Evolutionary conservation across 164 flowering plant genomes (phyloP), one percentile per base, ranked within the genome.

Genomic region (Magnolia kwangsiensis): DNA sequence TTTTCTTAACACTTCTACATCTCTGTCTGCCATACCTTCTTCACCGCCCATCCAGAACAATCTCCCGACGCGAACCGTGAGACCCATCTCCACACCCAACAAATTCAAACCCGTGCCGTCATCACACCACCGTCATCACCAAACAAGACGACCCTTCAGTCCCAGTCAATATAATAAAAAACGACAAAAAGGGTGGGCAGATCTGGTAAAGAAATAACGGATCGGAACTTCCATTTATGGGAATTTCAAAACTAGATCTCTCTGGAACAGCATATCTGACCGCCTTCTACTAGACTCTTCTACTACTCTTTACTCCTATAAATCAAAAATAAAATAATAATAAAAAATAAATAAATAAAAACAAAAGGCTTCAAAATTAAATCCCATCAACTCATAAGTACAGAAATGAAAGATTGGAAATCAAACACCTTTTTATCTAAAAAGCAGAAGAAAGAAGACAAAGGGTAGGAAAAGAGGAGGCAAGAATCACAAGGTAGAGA

Each of bases 401-500:
- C 18, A 55, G 16, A 10, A 55, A 55, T 11, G 61, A 11, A 55
- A 55, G 61, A 16, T 55, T 55, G 61, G 18, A 55, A 55, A 55
- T 55, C 61, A 55, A 16, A 11, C 18, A 55, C 19, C 61, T 55
- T 55, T 55, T 55, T 55, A 55, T 55, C 61, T 55, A 14, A 29
- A 45, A 51, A 24, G 31, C 27, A 23, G 20, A 37, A 27, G 55
- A 24, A 18, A 59, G 50, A 20, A 59, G 20, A n/a, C 11, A 23
- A 61, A 61, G 4, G 67, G 27, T 5, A 13, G 9, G 19, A 16
- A 19, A 65, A 23, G 49, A 72, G 67, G 24, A 24, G 64, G 27
- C 69, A 69, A 78, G 76, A 77, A 67, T 82, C 84, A 82, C 76
- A 80, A 63, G 80, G 24, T n/a, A 24, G 27, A 72, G 50, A 75